phyloP scores from a whole-genome alignment of 495 filamentous ascomycete species.

The Delitschia confertaspora region DNA sequence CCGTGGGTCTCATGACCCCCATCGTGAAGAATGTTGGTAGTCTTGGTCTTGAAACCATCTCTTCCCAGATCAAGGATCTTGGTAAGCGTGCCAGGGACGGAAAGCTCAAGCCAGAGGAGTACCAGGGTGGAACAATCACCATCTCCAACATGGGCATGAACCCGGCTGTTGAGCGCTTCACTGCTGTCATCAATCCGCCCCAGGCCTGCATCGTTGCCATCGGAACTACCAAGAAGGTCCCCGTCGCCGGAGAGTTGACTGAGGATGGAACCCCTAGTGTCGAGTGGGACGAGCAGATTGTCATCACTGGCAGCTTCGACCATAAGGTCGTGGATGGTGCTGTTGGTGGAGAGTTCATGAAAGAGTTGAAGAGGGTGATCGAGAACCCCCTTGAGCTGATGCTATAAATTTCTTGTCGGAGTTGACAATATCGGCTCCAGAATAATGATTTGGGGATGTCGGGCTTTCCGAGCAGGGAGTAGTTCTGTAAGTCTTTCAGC shows the following conservation, averaged over 20 bases:
- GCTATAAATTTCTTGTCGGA: no score
- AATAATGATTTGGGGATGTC: no score
- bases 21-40: constrained; percentile 82
- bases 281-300: constrained; percentile 96
- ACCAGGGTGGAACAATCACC: constrained; percentile 97
- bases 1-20: constrained; percentile 90
- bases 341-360: constrained; percentile 94
- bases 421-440: no score
- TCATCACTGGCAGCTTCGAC: constrained; percentile 91
- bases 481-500: no score
- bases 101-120: constrained; percentile 99
- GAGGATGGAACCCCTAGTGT: constrained; percentile 60
- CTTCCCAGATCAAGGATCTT: constrained; percentile 81
- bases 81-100: constrained; percentile 91
- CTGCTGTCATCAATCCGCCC: constrained; percentile 98
- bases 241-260: constrained; percentile 74
- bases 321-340: constrained; percentile 93
- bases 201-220: constrained; percentile 95
- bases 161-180: constrained; percentile 88
- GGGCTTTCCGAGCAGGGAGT: no score
- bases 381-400: constrained; percentile 95
- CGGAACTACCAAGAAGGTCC: constrained; percentile 89
- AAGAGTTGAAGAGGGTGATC: constrained; percentile 91
- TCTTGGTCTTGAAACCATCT: constrained; percentile 80
- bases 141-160: constrained; percentile 99